These are phyloP conservation scores for Saprolegnia parasitica DNA, from an alignment of 352 stramenopile species.

Conservation along the genomic window DNA sequence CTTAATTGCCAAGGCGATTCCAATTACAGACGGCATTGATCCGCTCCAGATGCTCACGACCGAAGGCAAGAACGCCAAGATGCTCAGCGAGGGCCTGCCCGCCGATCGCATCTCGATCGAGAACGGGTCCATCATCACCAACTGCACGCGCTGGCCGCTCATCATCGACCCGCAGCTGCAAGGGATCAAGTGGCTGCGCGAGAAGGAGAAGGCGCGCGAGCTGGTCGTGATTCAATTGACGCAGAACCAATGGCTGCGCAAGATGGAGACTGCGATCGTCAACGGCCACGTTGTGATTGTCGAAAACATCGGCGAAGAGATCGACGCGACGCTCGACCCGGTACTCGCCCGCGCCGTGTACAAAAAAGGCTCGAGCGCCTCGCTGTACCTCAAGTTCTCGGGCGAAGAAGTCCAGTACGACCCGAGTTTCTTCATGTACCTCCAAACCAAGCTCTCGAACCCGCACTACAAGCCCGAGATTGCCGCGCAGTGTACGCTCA, in stretches of 20 bases:
- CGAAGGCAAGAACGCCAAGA: constrained; percentile 95
- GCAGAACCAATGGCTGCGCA: constrained; percentile 95
- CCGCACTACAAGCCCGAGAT: constrained; percentile 98
- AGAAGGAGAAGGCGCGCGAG: constrained; percentile 91
- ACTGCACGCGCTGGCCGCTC: constrained; percentile 96
- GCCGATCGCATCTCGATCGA: constrained; percentile 97
- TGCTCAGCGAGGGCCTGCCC: constrained; percentile 96
- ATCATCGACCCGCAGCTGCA: constrained; percentile 97
- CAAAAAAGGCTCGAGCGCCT: constrained; percentile 87
- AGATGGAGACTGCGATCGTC: constrained; percentile 92
- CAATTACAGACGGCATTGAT: constrained; percentile 93
- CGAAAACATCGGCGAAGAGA: constrained; percentile 96
- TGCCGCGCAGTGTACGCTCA: constrained; percentile 93
- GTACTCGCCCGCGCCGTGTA: constrained; percentile 94
- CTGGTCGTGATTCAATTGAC: constrained; percentile 93
- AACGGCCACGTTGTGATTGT: constrained; percentile 96
- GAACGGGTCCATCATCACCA: constrained; percentile 96
- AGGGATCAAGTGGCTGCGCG: constrained; percentile 97
- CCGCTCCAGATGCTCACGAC: constrained; percentile 94
- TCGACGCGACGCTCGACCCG: constrained; percentile 95
- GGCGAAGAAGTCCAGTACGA: constrained; percentile 97
- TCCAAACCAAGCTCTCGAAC: constrained; percentile 97
- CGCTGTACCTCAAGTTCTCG: constrained; percentile 91
- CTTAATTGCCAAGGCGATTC: constrained; percentile 86
- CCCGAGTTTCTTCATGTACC: constrained; percentile 93